Conservation (phyloP, 352 stramenopile genomes). For the Pythium phragmitis region DNA sequence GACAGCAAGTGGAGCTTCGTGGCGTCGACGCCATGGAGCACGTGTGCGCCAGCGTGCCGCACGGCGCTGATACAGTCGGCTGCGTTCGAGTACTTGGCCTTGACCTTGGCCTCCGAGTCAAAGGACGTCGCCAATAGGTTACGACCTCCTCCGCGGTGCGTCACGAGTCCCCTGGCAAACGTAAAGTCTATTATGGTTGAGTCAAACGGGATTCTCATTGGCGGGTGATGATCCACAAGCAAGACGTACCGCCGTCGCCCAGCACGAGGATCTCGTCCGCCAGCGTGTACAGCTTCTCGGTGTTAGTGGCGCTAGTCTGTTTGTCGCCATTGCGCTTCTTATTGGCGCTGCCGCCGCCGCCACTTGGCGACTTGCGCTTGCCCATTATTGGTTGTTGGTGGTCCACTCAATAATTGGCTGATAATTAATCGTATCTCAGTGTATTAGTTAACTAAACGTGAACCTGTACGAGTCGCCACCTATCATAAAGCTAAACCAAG, state of each 20-base stretch:
- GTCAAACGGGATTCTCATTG: neutral
- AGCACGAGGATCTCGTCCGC: conserved; percentile 70
- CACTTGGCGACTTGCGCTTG: conserved; percentile 37
- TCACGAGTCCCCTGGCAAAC: conserved; percentile 68
- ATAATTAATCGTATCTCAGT: conserved; percentile 1
- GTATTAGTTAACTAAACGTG: neutral
- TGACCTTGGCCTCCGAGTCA: conserved; percentile 63
- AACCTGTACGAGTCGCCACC: too few relatives aligned
- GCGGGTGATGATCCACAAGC: conserved; percentile 45
- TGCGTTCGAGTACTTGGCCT: conserved; percentile 79
- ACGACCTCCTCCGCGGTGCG: conserved; percentile 55
- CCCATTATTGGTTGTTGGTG: conserved; percentile 15
- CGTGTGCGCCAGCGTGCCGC: conserved; percentile 34
- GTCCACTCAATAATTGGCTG: conserved; percentile 12
- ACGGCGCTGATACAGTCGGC: conserved; percentile 65
- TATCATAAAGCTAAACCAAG: too few relatives aligned
- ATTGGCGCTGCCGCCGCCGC: conserved; percentile 20
- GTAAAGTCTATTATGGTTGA: conserved; percentile 57
- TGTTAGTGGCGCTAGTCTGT: neutral
- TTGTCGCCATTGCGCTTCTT: conserved; percentile 32
- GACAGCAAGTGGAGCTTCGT: conserved; percentile 71
- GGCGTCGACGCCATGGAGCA: conserved; percentile 78
- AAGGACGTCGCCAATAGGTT: conserved; percentile 76
- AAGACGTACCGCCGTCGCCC: conserved; percentile 55
- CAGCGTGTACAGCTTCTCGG: conserved; percentile 47